Conservation (phyloP, 805 yeast species). For the Pichia kluyveri region DNA sequence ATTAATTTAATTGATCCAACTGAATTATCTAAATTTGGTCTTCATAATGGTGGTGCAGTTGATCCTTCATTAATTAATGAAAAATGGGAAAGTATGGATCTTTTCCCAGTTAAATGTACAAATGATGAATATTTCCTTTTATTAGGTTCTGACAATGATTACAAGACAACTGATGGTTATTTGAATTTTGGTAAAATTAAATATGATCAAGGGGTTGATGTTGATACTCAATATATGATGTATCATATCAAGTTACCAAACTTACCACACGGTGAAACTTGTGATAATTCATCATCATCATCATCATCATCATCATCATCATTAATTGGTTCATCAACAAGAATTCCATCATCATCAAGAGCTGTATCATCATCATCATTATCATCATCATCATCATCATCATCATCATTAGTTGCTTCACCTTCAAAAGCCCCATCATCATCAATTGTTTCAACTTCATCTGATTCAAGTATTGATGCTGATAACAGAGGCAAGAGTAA, state of each 20-base stretch:
- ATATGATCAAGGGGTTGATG: constrained; percentile 20
- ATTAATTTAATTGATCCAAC: constrained; percentile 18
- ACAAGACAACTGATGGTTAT: constrained; percentile 23
- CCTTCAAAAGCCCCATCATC: not conserved
- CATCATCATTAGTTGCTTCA: too few species aligned
- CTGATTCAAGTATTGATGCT: not conserved
- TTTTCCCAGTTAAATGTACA: constrained; percentile 24
- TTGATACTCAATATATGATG: constrained; percentile 25
- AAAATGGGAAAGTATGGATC: constrained; percentile 27
- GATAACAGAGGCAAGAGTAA: not conserved
- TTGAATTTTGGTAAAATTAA: constrained; percentile 19
- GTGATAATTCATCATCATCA: constrained; percentile 6
- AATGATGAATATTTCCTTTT: constrained; percentile 23
- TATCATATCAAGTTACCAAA: constrained; percentile 23
- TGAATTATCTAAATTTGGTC: constrained; percentile 23
- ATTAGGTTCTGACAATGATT: constrained; percentile 23
- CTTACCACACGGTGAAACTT: constrained; percentile 7
- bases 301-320: too few species aligned
- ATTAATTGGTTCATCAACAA: too few species aligned
- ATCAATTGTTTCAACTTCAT: not conserved
- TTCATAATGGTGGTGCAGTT: constrained; percentile 26
- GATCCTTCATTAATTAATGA: constrained; percentile 21
- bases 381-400: too few species aligned
- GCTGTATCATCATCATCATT: not conserved
- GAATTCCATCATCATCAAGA: too few species aligned